These are phyloP conservation scores for Lasiosphaeria miniovina DNA, from an alignment of 495 filamentous ascomycete genomes.

Conservation along the genomic window DNA sequence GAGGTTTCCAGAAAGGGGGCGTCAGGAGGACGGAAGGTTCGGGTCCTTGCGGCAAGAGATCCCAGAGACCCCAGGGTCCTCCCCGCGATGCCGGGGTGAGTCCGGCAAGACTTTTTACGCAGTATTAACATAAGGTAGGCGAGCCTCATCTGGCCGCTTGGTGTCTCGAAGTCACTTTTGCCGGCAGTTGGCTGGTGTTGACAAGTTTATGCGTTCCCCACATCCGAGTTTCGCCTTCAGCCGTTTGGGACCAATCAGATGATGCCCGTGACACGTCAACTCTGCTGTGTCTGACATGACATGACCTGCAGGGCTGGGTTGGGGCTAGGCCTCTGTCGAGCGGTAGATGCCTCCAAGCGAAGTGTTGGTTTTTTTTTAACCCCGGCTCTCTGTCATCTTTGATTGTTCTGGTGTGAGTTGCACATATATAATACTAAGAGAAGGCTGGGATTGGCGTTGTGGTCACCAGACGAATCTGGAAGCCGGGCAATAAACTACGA, in stretches of 20 bases:
- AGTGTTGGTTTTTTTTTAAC: not conserved
- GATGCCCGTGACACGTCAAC: not conserved
- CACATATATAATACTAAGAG: no score
- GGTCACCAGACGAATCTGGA: not conserved
- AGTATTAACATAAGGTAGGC: not conserved
- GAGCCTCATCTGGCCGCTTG: not conserved
- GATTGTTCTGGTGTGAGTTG: no score
- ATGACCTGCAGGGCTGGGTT: not conserved
- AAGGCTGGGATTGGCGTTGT: not conserved
- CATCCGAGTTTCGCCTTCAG: constrained; percentile 15
- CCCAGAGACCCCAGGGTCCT: not conserved
- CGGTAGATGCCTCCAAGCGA: not conserved
- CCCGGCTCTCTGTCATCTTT: no score
- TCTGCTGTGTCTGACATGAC: not conserved
- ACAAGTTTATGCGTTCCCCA: constrained; percentile 16
- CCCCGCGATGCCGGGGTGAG: not conserved
- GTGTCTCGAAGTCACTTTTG: constrained; percentile 19
- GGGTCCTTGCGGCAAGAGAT: no score
- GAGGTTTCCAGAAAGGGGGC: no score
- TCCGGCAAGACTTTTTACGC: not conserved
- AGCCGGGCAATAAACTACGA: not conserved
- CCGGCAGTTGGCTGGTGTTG: constrained; percentile 13
- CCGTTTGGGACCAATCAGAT: constrained; percentile 10
- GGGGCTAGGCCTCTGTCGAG: not conserved
- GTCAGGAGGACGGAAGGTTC: no score